Percentiles rank a stretch among this genome's conserved stretches.
These are phyloP conservation scores for Lodderomyces metapsilosis DNA, from an alignment of 1,139 yeast genomes.

Conservation along the genomic window DNA sequence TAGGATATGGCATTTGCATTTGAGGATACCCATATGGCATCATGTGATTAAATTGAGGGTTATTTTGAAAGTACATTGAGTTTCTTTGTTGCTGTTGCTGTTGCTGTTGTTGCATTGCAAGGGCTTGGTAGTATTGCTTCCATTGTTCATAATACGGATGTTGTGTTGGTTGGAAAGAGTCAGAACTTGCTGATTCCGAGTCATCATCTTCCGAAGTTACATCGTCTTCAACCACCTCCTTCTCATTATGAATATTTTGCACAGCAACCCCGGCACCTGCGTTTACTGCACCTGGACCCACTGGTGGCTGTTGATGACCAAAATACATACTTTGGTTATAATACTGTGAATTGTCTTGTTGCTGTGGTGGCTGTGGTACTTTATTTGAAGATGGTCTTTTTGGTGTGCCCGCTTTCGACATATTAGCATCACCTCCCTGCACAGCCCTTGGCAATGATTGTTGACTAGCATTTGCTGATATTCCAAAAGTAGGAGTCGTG, in stretches of 20 bases:
- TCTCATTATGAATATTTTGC: too few relatives aligned
- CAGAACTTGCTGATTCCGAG: constrained; percentile 13
- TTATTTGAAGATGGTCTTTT: not conserved
- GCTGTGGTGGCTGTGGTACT: not conserved
- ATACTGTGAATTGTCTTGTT: not conserved
- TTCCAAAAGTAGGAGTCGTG: not conserved
- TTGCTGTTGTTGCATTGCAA: constrained; percentile 26
- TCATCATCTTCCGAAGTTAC: constrained; percentile 13
- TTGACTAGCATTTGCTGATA: not conserved
- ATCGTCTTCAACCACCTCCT: not conserved
- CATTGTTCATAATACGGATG: constrained; percentile 30
- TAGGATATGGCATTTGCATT: constrained; percentile 10
- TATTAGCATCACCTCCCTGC: not conserved
- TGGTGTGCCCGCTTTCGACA: not conserved
- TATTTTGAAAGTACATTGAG: constrained; percentile 8
- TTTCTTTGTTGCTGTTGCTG: constrained; percentile 23
- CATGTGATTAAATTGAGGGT: constrained; percentile 11
- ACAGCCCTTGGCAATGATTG: not conserved
- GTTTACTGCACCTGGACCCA: constrained; percentile 2
- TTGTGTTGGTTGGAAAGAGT: constrained; percentile 14
- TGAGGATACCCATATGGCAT: constrained; percentile 10
- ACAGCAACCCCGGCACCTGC: too few relatives aligned
- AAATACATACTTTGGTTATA: constrained; percentile 2
- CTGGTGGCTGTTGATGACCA: constrained; percentile 6
- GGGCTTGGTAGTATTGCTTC: constrained; percentile 27